Conservation (phyloP, 176 grass and related monocot species). For the Eremochloa ophiuroides region DNA sequence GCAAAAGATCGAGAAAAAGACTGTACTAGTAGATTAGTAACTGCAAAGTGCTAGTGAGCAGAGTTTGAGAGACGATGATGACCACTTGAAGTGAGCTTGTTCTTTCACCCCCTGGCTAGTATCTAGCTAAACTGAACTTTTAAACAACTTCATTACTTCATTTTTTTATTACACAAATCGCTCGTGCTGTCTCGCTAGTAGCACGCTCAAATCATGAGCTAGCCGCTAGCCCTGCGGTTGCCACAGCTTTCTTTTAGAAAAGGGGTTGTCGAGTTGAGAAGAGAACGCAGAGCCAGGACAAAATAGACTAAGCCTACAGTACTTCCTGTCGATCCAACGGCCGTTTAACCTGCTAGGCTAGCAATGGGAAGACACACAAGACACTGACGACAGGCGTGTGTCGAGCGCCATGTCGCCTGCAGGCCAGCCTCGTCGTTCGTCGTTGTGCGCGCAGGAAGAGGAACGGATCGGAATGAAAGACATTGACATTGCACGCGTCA, state of each 20-base stretch:
- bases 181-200: neutral
- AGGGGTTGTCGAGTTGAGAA: neutral
- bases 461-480: too few relatives aligned
- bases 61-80: too few relatives aligned
- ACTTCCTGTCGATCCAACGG: neutral
- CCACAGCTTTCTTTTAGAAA: neutral
- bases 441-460: neutral
- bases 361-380: neutral
- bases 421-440: neutral
- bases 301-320: neutral
- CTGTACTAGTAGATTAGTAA: neutral
- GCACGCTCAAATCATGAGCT: too few relatives aligned
- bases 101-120: neutral
- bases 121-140: neutral
- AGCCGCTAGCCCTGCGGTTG: neutral
- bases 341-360: neutral
- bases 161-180: neutral
- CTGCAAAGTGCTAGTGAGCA: neutral
- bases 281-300: conserved; percentile 7
- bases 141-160: neutral
- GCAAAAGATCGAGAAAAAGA: neutral
- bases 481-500: neutral
- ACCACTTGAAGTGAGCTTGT: neutral
- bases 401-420: neutral
- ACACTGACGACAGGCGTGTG: neutral